These are phyloP conservation scores for Botrytis byssoidea DNA, from an alignment of 2,329 filamentous ascomycete species.

Conservation along the genomic window DNA sequence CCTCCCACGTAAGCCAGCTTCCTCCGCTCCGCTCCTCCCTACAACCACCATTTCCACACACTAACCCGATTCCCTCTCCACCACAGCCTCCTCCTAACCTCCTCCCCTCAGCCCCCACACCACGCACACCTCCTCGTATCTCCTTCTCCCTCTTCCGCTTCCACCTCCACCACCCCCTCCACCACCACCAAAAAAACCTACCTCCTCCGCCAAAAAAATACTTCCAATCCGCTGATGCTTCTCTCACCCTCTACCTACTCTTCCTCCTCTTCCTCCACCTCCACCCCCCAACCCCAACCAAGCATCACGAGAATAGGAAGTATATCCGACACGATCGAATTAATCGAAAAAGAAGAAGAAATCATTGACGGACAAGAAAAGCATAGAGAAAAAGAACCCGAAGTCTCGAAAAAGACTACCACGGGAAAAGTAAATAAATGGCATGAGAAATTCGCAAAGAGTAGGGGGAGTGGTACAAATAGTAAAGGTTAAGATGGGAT, in stretches of 20 bases:
- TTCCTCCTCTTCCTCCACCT: conserved; percentile 13
- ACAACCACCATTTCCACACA: conserved; percentile 37
- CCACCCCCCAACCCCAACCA: conserved; percentile 38
- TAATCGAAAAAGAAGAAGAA: conserved; percentile 45
- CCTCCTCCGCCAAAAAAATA: conserved; percentile 63
- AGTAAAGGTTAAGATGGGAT: neutral
- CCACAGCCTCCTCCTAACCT: conserved; percentile 34
- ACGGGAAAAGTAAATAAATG: conserved; percentile 48
- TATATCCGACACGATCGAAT: conserved; percentile 61
- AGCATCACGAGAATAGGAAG: conserved; percentile 53
- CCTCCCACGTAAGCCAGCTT: conserved; percentile 49
- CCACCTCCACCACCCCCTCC: neutral
- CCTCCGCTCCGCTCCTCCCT: conserved; percentile 6
- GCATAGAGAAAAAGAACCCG: conserved; percentile 9
- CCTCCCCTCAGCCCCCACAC: conserved; percentile 38
- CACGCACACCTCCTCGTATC: conserved; percentile 30
- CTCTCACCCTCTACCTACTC: conserved; percentile 42
- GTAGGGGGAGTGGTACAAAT: conserved; percentile 20
- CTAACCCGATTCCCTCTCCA: conserved; percentile 40
- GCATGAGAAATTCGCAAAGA: conserved; percentile 56
- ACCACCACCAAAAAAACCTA: conserved; percentile 47
- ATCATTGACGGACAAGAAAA: neutral
- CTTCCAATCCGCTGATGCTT: conserved; percentile 63
- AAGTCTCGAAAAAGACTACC: conserved; percentile 29
- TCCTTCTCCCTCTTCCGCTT: conserved; percentile 1